phyloP scores from a whole-genome alignment of 768 basidiomycete species.

The Lactifluus subvellereus region DNA sequence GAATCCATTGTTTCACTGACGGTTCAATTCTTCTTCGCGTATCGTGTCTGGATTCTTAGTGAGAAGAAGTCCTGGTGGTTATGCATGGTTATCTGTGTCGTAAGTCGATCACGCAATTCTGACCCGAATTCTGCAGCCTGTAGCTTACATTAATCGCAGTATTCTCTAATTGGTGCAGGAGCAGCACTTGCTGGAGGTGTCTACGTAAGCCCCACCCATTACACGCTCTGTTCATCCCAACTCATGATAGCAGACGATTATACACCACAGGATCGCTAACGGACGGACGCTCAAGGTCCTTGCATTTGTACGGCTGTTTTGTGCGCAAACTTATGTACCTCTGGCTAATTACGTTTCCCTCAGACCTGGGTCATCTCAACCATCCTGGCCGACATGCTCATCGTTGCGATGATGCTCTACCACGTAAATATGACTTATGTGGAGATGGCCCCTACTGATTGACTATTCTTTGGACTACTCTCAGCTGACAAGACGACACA shows the following conservation, averaged over 20 bases:
- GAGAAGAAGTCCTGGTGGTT: background rate
- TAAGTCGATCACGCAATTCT: background rate
- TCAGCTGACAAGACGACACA: background rate
- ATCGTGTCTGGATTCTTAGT: slow-evolving; percentile 13
- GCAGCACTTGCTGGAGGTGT: background rate
- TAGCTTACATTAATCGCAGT: background rate
- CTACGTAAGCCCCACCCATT: background rate
- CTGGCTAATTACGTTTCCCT: background rate
- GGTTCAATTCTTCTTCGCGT: slow-evolving; percentile 10
- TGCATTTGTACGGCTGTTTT: background rate
- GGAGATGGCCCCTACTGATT: background rate
- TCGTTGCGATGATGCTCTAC: background rate
- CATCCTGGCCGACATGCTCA: background rate
- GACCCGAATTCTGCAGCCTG: background rate
- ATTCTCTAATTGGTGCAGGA: background rate
- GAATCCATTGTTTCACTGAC: background rate
- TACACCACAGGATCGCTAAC: background rate
- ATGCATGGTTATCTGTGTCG: background rate
- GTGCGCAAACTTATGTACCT: background rate
- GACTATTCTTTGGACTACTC: background rate
- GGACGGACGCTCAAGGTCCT: background rate
- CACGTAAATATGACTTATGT: background rate
- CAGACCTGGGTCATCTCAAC: slow-evolving; percentile 4
- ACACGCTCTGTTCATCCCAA: background rate
- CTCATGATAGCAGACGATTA: background rate